Percentiles rank a stretch among this genome's conserved stretches.
Evolutionary conservation across 176 grass and related monocot genomes (phyloP).

Genomic region (Avena eriantha): DNA sequence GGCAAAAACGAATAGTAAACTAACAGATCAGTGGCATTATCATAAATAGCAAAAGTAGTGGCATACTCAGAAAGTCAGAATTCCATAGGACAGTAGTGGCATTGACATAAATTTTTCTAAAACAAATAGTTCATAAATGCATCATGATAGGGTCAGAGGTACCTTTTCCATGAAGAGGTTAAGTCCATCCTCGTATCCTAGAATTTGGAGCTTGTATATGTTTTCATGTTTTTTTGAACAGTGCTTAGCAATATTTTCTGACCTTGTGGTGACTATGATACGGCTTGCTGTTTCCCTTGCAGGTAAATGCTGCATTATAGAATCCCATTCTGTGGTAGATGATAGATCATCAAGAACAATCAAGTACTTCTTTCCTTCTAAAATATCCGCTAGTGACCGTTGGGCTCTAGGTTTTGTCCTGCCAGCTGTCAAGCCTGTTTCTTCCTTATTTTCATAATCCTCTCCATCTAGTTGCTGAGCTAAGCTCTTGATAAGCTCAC

Average conservation of each 20-base stretch:
- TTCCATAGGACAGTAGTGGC: neutral
- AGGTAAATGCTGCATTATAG: conserved; percentile 30
- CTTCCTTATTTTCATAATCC: conserved; percentile 32
- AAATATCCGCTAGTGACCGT: conserved; percentile 7
- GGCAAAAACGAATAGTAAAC: neutral
- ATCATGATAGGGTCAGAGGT: neutral
- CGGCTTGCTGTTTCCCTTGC: conserved; percentile 15
- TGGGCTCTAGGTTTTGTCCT: conserved; percentile 22
- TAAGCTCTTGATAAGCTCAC: conserved; percentile 19
- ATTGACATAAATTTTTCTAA: neutral
- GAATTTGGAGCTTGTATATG: conserved; percentile 28
- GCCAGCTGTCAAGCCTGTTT: conserved; percentile 1
- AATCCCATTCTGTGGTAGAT: conserved; percentile 16
- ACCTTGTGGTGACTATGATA: conserved; percentile 33
- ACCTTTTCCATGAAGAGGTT: conserved; percentile 23
- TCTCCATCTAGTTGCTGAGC: conserved; percentile 28
- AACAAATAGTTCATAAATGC: neutral
- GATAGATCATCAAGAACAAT: conserved; percentile 32
- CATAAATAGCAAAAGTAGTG: conserved; percentile 8
- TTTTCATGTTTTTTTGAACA: conserved; percentile 27
- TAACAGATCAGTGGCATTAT: neutral
- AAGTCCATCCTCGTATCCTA: conserved; percentile 22
- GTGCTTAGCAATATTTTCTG: conserved; percentile 30
- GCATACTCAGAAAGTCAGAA: neutral
- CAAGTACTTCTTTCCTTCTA: conserved; percentile 31